phyloP scores from a whole-genome alignment of 164 flowering plant genomes.

The Piper longum region DNA sequence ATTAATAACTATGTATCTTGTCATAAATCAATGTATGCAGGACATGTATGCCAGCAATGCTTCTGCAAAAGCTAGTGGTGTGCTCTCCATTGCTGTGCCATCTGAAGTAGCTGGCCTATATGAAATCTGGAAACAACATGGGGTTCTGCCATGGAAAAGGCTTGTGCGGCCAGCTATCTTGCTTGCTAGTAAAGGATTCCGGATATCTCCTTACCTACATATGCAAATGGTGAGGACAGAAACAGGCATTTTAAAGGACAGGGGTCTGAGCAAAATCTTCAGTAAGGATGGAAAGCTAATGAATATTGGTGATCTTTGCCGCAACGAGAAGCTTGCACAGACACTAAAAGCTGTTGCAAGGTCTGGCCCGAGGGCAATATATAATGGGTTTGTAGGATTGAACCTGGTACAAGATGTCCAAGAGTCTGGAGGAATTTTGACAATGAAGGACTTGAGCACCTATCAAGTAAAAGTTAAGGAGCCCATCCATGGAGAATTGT shows the following conservation, averaged over 20 bases:
- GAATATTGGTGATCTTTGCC: constrained; percentile 24
- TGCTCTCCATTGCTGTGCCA: constrained; percentile 47
- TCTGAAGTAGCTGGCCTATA: constrained; percentile 52
- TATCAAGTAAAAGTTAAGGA: constrained; percentile 32
- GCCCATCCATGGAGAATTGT: constrained; percentile 18
- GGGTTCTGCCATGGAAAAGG: constrained; percentile 41
- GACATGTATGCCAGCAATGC: constrained; percentile 39
- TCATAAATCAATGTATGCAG: constrained; percentile 13
- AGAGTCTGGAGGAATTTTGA: constrained; percentile 35
- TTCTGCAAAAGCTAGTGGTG: constrained; percentile 24
- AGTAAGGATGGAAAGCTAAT: constrained; percentile 28
- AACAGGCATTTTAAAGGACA: constrained; percentile 24
- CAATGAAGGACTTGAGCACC: constrained; percentile 29
- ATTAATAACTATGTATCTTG: too few species aligned
- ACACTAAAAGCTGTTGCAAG: constrained; percentile 23
- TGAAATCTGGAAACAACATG: constrained; percentile 42
- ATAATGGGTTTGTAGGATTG: constrained; percentile 34
- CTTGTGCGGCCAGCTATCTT: constrained; percentile 36
- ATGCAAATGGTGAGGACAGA: constrained; percentile 27
- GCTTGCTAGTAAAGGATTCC: constrained; percentile 41
- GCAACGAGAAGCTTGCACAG: constrained; percentile 32
- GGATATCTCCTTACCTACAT: constrained; percentile 33
- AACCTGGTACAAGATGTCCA: constrained; percentile 27
- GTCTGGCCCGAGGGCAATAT: constrained; percentile 26
- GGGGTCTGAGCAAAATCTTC: constrained; percentile 29